These are phyloP conservation scores for Zymoseptoria brevis DNA, from an alignment of 2,329 filamentous ascomycete genomes.

Conservation along the genomic window DNA sequence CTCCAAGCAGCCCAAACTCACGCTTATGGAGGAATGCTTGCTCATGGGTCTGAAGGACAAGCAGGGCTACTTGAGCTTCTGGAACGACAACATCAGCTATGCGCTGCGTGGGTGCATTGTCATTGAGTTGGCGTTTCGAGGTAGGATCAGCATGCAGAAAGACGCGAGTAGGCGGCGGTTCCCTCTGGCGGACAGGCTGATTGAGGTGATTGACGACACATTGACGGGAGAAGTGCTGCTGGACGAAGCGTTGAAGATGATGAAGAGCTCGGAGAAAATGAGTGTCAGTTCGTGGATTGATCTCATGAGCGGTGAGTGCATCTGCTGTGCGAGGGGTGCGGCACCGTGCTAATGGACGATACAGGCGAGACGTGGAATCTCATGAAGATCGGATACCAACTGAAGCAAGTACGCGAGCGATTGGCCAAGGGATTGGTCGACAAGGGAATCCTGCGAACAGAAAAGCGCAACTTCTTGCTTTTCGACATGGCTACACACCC, in stretches of 20 bases:
- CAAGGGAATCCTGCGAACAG: slow-evolving; percentile 95
- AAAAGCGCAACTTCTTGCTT: slow-evolving; percentile 98
- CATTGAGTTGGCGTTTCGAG: slow-evolving; percentile 90
- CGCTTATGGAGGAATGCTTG: slow-evolving; percentile 96
- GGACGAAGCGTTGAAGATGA: slow-evolving; percentile 98
- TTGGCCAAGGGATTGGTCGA: slow-evolving; percentile 95
- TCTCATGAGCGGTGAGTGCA: slow-evolving; percentile 89
- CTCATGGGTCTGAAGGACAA: slow-evolving; percentile 96
- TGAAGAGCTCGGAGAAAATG: slow-evolving; percentile 99
- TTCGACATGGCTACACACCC: slow-evolving; percentile 99
- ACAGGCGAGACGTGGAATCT: slow-evolving; percentile 98
- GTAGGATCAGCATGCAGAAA: slow-evolving; percentile 97
- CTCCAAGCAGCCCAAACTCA: slow-evolving; percentile 96
- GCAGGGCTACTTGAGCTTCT: slow-evolving; percentile 98
- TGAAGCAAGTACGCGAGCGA: slow-evolving; percentile 97
- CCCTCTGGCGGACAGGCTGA: slow-evolving; percentile 82
- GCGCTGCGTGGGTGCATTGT: slow-evolving; percentile 96
- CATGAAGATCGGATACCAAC: slow-evolving; percentile 99
- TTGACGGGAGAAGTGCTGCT: slow-evolving; percentile 93
- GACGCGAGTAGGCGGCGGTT: slow-evolving; percentile 87
- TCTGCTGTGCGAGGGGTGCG: not conserved
- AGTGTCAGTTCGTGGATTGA: slow-evolving; percentile 99
- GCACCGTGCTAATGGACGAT: not conserved
- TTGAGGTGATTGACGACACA: slow-evolving; percentile 95
- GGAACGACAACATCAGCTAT: slow-evolving; percentile 99